Evolutionary conservation across 768 basidiomycete species (phyloP).

Genomic region (Pleurotus djamor): DNA sequence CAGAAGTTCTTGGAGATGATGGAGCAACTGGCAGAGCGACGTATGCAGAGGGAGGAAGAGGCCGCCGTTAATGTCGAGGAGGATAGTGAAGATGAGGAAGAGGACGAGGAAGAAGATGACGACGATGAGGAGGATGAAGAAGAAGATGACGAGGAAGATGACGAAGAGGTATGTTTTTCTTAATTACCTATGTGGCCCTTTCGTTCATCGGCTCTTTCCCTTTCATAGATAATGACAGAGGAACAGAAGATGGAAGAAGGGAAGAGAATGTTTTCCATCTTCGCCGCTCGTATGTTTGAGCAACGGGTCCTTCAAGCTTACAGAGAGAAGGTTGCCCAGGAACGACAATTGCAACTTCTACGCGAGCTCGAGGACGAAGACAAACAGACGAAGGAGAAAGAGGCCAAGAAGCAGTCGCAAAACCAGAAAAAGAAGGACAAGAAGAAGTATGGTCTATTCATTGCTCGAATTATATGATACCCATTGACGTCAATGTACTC

Average conservation of each 20-base stretch:
- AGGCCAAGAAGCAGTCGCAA: slow-evolving; percentile 91
- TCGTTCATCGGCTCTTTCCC: slow-evolving; percentile 6
- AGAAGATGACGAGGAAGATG: slow-evolving; percentile 60
- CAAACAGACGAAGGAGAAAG: slow-evolving; percentile 78
- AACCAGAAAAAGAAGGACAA: slow-evolving; percentile 99
- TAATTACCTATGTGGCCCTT: background rate
- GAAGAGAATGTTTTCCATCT: slow-evolving; percentile 99
- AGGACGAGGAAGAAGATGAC: slow-evolving; percentile 31
- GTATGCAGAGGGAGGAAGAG: slow-evolving; percentile 87
- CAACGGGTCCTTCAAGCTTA: slow-evolving; percentile 96
- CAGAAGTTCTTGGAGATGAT: slow-evolving; percentile 99
- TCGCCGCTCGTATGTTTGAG: slow-evolving; percentile 99
- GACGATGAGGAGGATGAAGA: slow-evolving; percentile 59
- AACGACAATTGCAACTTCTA: slow-evolving; percentile 89
- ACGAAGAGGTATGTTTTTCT: slow-evolving; percentile 38
- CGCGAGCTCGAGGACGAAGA: slow-evolving; percentile 97
- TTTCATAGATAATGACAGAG: slow-evolving; percentile 75
- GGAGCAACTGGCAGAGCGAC: slow-evolving; percentile 95
- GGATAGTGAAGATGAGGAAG: slow-evolving; percentile 44
- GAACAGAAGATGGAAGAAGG: slow-evolving; percentile 99
- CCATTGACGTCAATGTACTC: slow-evolving; percentile 7
- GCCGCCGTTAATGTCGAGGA: slow-evolving; percentile 43
- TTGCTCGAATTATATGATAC: slow-evolving; percentile 1
- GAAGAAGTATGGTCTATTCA: slow-evolving; percentile 53
- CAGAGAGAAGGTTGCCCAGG: slow-evolving; percentile 95